Percentiles rank a stretch among this genome's conserved stretches.
Evolutionary conservation across 192 early-diverging fungal species (phyloP).

Genomic region (Gigaspora rosea): DNA sequence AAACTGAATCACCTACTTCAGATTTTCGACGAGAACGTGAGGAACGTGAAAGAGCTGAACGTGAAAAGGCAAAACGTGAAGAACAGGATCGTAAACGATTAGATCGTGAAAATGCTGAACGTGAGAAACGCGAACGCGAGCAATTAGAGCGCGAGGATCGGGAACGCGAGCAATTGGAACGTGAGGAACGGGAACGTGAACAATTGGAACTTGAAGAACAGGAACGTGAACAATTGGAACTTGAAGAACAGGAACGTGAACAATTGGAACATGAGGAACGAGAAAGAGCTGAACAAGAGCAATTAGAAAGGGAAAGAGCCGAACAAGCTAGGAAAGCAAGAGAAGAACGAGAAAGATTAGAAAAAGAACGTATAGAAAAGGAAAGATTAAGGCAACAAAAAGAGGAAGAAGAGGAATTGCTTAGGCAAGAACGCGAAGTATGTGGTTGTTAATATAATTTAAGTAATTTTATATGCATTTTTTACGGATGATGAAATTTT

Average conservation of each 20-base stretch:
- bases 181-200: constrained; percentile 20
- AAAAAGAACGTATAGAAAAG: constrained; percentile 33
- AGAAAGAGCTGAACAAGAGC: constrained; percentile 27
- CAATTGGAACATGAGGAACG: constrained; percentile 35
- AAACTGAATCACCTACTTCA: constrained; percentile 32
- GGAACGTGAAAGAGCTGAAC: constrained; percentile 36
- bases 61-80: constrained; percentile 38
- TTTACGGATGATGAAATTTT: too few species aligned
- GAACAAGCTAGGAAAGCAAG: constrained; percentile 39
- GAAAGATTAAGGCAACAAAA: constrained; percentile 27
- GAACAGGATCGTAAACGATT: constrained; percentile 42
- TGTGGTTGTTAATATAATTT: background rate
- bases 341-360: constrained; percentile 42
- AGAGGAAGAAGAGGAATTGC: constrained; percentile 23
- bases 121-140: constrained; percentile 21
- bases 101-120: constrained; percentile 16
- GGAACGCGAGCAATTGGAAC: constrained; percentile 39
- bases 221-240: constrained; percentile 42
- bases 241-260: constrained; percentile 27
- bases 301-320: constrained; percentile 32
- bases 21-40: constrained; percentile 36
- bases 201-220: constrained; percentile 36
- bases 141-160: constrained; percentile 19
- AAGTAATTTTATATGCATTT: too few species aligned
- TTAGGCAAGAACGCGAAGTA: constrained; percentile 29